These are phyloP conservation scores for Xylaria sp. DNA, from an alignment of 2,329 filamentous ascomycete species.

Conservation along the genomic window DNA sequence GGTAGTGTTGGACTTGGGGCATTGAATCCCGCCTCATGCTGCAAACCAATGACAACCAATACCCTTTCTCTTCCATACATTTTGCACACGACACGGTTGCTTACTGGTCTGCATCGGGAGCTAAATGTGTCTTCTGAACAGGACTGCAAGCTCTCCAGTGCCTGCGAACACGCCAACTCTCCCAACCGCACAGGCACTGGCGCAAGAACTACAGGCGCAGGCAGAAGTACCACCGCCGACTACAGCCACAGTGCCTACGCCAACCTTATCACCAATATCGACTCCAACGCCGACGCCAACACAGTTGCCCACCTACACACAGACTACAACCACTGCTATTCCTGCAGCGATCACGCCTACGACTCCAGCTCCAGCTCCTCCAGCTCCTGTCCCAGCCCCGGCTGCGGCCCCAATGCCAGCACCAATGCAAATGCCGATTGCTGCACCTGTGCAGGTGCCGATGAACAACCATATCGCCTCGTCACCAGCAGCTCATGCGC, in stretches of 20 bases:
- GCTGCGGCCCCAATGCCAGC: slow-evolving; percentile 24
- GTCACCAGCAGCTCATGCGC: slow-evolving; percentile 48
- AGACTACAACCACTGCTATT: slow-evolving; percentile 12
- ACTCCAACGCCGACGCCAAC: slow-evolving; percentile 19
- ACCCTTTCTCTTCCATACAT: slow-evolving; percentile 6
- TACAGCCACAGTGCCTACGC: slow-evolving; percentile 2
- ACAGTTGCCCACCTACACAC: slow-evolving; percentile 25
- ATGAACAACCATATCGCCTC: slow-evolving; percentile 38
- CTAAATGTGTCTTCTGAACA: slow-evolving; percentile 31
- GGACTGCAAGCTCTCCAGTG: slow-evolving; percentile 36
- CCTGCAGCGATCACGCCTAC: slow-evolving; percentile 4
- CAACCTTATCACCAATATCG: slow-evolving; percentile 14
- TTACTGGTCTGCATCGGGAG: slow-evolving; percentile 3
- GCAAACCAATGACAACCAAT: background rate
- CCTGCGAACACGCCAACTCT: slow-evolving; percentile 25
- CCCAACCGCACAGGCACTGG: slow-evolving; percentile 24
- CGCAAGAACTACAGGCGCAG: slow-evolving; percentile 20
- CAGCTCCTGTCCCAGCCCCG: background rate
- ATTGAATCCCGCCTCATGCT: slow-evolving; percentile 1
- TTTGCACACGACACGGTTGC: background rate
- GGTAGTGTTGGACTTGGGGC: slow-evolving; percentile 3
- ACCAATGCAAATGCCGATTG: slow-evolving; percentile 32
- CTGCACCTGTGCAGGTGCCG: slow-evolving; percentile 19
- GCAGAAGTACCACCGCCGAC: slow-evolving; percentile 8
- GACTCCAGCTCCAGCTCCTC: background rate